Evolutionary conservation across 306 rosid genomes (phyloP).

Genomic region (Canavalia ensiformis): DNA sequence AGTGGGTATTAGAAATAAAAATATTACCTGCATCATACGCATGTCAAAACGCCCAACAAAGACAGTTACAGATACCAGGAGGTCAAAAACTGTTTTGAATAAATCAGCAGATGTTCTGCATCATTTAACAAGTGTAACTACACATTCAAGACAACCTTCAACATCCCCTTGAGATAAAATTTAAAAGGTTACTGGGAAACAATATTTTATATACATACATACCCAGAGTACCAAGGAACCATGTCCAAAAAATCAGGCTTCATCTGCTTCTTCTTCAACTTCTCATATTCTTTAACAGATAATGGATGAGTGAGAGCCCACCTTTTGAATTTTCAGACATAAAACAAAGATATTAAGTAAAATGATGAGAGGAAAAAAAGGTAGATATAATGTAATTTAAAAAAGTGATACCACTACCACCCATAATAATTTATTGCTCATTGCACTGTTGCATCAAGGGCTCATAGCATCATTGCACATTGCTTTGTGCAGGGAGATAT

Average conservation of each 20-base stretch:
- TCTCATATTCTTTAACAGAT: conserved; percentile 82
- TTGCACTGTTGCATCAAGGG: conserved; percentile 28
- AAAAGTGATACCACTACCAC: conserved; percentile 11
- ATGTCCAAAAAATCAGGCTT: conserved; percentile 93
- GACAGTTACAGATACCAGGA: conserved; percentile 94
- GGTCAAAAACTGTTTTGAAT: conserved; percentile 98
- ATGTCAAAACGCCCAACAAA: conserved; percentile 99
- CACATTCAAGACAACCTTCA: conserved; percentile 43
- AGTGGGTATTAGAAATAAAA: background rate
- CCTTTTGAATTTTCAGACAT: conserved; percentile 62
- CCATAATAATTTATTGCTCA: background rate
- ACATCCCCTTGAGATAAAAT: conserved; percentile 17
- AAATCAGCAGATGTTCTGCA: conserved; percentile 99
- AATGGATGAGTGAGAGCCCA: conserved; percentile 98
- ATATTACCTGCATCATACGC: conserved; percentile 99
- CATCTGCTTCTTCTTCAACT: conserved; percentile 89
- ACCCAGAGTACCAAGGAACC: conserved; percentile 99
- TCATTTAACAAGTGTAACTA: conserved; percentile 50
- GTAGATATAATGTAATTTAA: conserved; percentile 8
- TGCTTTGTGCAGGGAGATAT: conserved; percentile 28
- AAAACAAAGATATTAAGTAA: conserved; percentile 26
- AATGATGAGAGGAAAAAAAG: conserved; percentile 32
- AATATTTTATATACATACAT: conserved; percentile 55
- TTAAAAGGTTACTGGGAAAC: conserved; percentile 4
- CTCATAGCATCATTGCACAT: conserved; percentile 26